Percentiles rank a stretch among this genome's conserved stretches.
phyloP scores from a whole-genome alignment of 2,329 filamentous ascomycete genomes.

The Leptoxyphium fumago region DNA sequence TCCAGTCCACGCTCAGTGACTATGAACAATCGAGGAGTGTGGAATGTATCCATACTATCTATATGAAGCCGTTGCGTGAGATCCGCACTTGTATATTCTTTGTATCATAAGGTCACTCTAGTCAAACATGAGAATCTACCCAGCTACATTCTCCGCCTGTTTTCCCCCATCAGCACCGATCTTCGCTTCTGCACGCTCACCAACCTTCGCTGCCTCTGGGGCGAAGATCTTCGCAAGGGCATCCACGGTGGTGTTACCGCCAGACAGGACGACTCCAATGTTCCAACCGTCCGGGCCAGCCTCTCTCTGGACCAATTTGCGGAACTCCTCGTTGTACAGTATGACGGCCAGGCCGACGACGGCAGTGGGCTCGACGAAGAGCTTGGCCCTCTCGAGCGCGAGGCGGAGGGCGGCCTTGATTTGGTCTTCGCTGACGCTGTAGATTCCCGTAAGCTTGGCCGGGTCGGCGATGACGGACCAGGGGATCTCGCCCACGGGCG shows the following conservation, averaged over 20 bases:
- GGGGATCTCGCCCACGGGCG: constrained; percentile 60
- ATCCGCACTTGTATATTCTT: too few relatives aligned
- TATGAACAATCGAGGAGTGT: too few relatives aligned
- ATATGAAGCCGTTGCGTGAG: too few relatives aligned
- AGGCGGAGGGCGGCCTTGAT: constrained; percentile 64
- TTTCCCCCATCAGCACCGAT: constrained; percentile 26
- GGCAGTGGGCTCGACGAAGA: constrained; percentile 77
- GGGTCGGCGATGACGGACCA: constrained; percentile 64
- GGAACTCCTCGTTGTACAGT: constrained; percentile 75
- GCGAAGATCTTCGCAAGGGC: constrained; percentile 42
- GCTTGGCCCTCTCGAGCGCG: constrained; percentile 76
- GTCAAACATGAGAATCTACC: constrained; percentile 11
- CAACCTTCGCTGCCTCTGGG: constrained; percentile 10
- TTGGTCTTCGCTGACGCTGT: constrained; percentile 64
- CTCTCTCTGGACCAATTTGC: constrained; percentile 52
- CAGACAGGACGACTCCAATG: constrained; percentile 45
- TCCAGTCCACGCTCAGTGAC: too few relatives aligned
- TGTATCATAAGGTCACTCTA: too few relatives aligned
- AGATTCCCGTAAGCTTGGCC: constrained; percentile 55
- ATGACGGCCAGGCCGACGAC: constrained; percentile 73
- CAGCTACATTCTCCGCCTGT: constrained; percentile 32
- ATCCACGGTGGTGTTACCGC: constrained; percentile 51
- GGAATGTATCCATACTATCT: too few relatives aligned
- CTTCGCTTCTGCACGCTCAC: constrained; percentile 26
- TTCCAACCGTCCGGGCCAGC: constrained; percentile 62